Evolutionary conservation across 768 basidiomycete species (phyloP).

Genomic region (Ephemerocybe angulata): DNA sequence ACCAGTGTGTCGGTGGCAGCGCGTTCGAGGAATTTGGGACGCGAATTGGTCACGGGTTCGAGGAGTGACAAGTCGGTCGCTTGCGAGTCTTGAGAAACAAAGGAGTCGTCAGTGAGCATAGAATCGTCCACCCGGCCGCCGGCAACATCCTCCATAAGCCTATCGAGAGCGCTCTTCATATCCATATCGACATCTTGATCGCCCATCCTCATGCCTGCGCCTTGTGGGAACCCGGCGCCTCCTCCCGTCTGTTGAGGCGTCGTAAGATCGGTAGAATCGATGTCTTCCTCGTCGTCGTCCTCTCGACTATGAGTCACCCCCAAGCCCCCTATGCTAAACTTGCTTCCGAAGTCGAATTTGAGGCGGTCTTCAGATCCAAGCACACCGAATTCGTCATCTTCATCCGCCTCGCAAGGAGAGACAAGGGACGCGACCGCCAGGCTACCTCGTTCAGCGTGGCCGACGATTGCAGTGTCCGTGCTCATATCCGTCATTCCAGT

Average conservation of each 20-base stretch:
- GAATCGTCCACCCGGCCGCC: conserved; percentile 39
- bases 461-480: conserved; percentile 48
- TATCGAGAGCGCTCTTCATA: conserved; percentile 69
- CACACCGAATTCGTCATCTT: conserved; percentile 33
- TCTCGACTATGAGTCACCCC: conserved; percentile 25
- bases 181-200: conserved; percentile 61
- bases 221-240: neutral
- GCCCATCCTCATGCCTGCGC: conserved; percentile 37
- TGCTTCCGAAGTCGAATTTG: conserved; percentile 47
- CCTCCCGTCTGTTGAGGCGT: neutral
- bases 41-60: conserved; percentile 6
- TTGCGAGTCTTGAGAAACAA: conserved; percentile 25
- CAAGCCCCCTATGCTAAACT: conserved; percentile 39
- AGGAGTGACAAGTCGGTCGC: conserved; percentile 10
- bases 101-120: conserved; percentile 39
- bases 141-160: conserved; percentile 69
- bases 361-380: conserved; percentile 23
- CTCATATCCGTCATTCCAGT: conserved; percentile 41
- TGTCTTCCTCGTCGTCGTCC: conserved; percentile 9
- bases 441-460: conserved; percentile 42
- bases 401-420: conserved; percentile 13
- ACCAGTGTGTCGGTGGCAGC: conserved; percentile 51
- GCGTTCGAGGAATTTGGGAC: conserved; percentile 39
- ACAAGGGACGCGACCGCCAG: conserved; percentile 18
- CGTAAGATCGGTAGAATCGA: neutral